phyloP scores from a whole-genome alignment of 2,329 filamentous ascomycete species.

The Cercospora sp. region DNA sequence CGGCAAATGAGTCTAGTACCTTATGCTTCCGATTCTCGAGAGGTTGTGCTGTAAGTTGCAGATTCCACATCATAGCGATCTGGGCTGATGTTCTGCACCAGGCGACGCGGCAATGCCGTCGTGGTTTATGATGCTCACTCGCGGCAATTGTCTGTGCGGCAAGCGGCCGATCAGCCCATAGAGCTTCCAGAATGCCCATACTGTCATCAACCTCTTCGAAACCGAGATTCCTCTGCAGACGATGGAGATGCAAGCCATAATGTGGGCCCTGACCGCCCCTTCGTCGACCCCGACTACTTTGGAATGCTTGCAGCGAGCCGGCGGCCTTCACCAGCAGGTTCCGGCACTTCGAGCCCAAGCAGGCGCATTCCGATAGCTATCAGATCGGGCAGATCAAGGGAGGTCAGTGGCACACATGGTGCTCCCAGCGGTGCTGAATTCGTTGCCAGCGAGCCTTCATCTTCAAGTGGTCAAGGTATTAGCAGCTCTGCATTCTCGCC shows the following conservation, averaged over 20 bases:
- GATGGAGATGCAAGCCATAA: slow-evolving; percentile 40
- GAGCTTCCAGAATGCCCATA: slow-evolving; percentile 78
- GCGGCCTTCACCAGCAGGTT: slow-evolving; percentile 47
- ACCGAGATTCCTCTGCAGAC: slow-evolving; percentile 26
- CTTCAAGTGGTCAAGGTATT: slow-evolving; percentile 62
- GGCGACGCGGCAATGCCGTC: slow-evolving; percentile 87
- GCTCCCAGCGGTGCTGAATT: slow-evolving; percentile 54
- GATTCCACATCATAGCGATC: neutral
- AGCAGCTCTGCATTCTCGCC: slow-evolving; percentile 84
- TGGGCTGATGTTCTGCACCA: slow-evolving; percentile 42
- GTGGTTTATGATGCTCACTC: slow-evolving; percentile 87
- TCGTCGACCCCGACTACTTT: slow-evolving; percentile 91
- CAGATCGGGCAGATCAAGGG: slow-evolving; percentile 36
- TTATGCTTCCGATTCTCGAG: slow-evolving; percentile 69
- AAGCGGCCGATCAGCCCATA: slow-evolving; percentile 55
- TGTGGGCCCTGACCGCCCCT: slow-evolving; percentile 56
- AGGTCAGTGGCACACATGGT: slow-evolving; percentile 34
- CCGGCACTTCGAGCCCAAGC: slow-evolving; percentile 42
- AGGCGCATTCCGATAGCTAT: slow-evolving; percentile 45
- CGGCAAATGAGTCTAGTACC: slow-evolving; percentile 69
- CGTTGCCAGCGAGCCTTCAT: slow-evolving; percentile 47
- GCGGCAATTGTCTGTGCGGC: slow-evolving; percentile 78
- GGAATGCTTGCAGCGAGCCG: slow-evolving; percentile 74
- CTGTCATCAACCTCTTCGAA: slow-evolving; percentile 71
- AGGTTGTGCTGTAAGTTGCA: slow-evolving; percentile 72